Evolutionary conservation across 768 basidiomycete species (phyloP).

Genomic region (Galerina sulciceps): DNA sequence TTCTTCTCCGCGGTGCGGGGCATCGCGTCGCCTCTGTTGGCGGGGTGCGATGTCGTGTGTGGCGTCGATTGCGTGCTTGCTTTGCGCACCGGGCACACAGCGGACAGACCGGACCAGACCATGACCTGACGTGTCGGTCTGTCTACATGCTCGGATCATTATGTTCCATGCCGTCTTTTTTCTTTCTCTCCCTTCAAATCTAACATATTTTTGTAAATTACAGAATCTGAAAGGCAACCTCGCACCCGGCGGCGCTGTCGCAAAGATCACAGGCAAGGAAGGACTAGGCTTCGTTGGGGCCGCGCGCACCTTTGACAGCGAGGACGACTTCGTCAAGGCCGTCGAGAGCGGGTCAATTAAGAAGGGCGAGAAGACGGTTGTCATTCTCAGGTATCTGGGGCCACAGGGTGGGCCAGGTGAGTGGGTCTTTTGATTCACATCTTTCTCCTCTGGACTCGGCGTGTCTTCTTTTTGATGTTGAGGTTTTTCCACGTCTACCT

Average conservation of each 20-base stretch:
- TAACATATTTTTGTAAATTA: slow-evolving; percentile 1
- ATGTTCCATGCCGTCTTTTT: slow-evolving; percentile 2
- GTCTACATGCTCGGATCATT: not conserved
- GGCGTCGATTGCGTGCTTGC: too few relatives aligned
- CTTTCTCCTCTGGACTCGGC: not conserved
- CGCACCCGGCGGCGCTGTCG: slow-evolving; percentile 94
- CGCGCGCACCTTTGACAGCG: slow-evolving; percentile 91
- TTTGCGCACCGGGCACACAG: too few relatives aligned
- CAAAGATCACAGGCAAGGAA: slow-evolving; percentile 97
- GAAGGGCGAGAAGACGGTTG: slow-evolving; percentile 96
- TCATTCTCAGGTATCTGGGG: slow-evolving; percentile 93
- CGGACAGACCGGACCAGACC: too few relatives aligned
- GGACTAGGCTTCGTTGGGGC: slow-evolving; percentile 88
- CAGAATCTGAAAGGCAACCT: slow-evolving; percentile 93
- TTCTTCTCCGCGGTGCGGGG: slow-evolving; percentile 18
- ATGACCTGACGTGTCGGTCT: not conserved
- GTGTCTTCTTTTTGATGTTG: slow-evolving; percentile 5
- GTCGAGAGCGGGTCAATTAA: slow-evolving; percentile 89
- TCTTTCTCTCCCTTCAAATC: not conserved
- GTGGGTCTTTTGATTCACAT: slow-evolving; percentile 26
- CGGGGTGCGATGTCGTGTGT: too few relatives aligned
- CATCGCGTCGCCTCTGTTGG: not conserved
- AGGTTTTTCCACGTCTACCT: too few relatives aligned
- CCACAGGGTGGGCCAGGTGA: slow-evolving; percentile 95
- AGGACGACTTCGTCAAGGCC: slow-evolving; percentile 85